Evolutionary conservation across 257 asterid species (phyloP), one percentile per base, ranked within the genome.

Genomic region (Lantana camara): DNA sequence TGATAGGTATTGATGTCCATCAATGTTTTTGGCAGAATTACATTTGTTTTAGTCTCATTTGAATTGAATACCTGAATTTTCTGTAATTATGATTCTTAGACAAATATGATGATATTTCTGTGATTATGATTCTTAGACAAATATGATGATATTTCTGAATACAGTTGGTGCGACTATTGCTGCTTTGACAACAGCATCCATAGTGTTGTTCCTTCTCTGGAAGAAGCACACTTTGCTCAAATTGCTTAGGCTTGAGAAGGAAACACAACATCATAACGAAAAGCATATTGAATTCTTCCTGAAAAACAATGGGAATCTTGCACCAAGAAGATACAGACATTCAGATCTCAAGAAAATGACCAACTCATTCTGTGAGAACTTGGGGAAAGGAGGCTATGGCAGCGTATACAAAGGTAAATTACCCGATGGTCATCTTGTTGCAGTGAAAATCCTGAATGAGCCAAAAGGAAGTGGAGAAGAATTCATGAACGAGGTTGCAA

Each of bases 371-470:
- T 46, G 19, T 6, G 62, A 62, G 0, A 63, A 42, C 5, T 57
- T 81, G 5, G 86, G 86, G 0, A 64, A 72, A 53, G 83, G 86
- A 48, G 83, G 83, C 9, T 81, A 44, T 30, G 79, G 83, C 0
- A 57, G 41, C 3, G 79, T 81, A 0, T 81, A 74, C 17, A 77
- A 65, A 72, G 86, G 86, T 9, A 63, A 22, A 7, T n/a, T 69
- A 37, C 38, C 13, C 0, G 68, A 74, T 14, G 75, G 79, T 4
- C 61, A 17, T 19, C 71, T 9, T 0, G 81, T 80, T 4, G 81
- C 83, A 1, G 81, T 77, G n/a, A 80, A 80, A 37, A 66, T 80
- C 12, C 12, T 80, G 14, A 69, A 35, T 11, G 77, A 49, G 15
- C 29, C 73, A 0, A 40, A 55, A 4, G 64, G 45, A 7, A 73